Conservation (phyloP, 768 basidiomycete genomes). For the Tricholoma furcatifolium region DNA sequence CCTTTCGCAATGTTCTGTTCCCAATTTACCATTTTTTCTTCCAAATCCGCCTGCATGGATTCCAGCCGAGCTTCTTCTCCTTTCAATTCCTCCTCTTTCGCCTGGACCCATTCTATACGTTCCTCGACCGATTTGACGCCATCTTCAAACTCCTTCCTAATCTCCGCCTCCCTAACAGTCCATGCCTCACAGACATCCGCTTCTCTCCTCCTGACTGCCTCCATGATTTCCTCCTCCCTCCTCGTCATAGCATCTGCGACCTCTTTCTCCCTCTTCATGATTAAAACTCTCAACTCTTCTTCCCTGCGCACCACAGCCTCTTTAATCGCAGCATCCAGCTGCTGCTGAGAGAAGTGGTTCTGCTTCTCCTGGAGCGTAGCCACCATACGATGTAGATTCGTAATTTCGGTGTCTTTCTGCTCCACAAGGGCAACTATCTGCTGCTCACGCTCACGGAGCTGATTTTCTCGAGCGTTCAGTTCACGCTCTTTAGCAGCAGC, state of each 20-base stretch:
- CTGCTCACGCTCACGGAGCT: slow-evolving; percentile 54
- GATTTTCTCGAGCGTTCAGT: slow-evolving; percentile 53
- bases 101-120: slow-evolving; percentile 46
- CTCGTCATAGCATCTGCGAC: slow-evolving; percentile 61
- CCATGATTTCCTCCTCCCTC: slow-evolving; percentile 72
- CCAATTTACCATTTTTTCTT: slow-evolving; percentile 45
- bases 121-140: slow-evolving; percentile 49
- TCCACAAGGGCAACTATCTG: slow-evolving; percentile 44
- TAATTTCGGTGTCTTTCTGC: slow-evolving; percentile 63
- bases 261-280: slow-evolving; percentile 69
- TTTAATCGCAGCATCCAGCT: slow-evolving; percentile 46
- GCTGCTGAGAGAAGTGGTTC: slow-evolving; percentile 29
- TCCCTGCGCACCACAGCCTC: slow-evolving; percentile 63
- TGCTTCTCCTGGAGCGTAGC: slow-evolving; percentile 36
- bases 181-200: slow-evolving; percentile 63
- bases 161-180: slow-evolving; percentile 47
- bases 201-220: slow-evolving; percentile 63
- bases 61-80: slow-evolving; percentile 50
- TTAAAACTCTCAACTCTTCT: slow-evolving; percentile 63
- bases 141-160: slow-evolving; percentile 50
- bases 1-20: slow-evolving; percentile 32
- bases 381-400: slow-evolving; percentile 43
- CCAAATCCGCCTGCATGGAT: slow-evolving; percentile 45
- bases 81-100: slow-evolving; percentile 52
- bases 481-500: slow-evolving; percentile 64